Base-by-base conservation (phyloP, 2,329 filamentous ascomycete species). In the Sphaceloma murrayae region DNA sequence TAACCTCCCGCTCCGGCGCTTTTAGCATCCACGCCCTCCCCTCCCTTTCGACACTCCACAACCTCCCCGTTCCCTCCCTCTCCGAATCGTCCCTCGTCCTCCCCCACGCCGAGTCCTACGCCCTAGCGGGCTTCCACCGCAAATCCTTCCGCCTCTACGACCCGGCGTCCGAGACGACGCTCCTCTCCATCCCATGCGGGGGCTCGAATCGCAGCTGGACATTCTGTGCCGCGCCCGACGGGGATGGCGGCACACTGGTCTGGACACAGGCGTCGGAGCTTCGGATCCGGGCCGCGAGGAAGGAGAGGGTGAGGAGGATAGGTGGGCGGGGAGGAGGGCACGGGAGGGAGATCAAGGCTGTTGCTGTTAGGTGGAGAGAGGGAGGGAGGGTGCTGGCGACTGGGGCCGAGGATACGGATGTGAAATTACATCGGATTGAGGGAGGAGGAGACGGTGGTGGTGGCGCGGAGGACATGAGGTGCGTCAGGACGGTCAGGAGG, bases 111-210 rank as follows among this genome's bases (percentile, higher is more conserved):
- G 47, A 54, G 1, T 60, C 60, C 0, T 60, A 67, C 1, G 70
- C 83, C 34, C 66, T 94, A 1, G 84, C 80, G 58, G 89, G 89
- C 2, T 96, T 95, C 63, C 78, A 76, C 45, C 78, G 82, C 57
- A 85, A 78, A 49, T 69, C 77, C 34, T 93, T 96, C 56, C 68
- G 94, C 9, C 73, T 89, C 7, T 91, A 85, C 76, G 85, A 94
- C 58, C 78, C 84, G 57, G 78, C 76, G 0, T 67, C 67, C 1
- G 78, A 85, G 47, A 73, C 77, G 46, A 82, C 89, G 54, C 61
- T 89, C 11, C 74, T 81, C 45, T 72, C 69, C 1, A 70, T 94
- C 21, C 79, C 87, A 38, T 95, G 89, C 57, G 89, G 88, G 45
- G 89, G 89, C 24, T 80, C 79, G 0, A 86, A 94, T 57, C 75